A percentile compares a stretch with the other conserved stretches of the same genome.
Conservation (phyloP, 257 asterid species). For the Fraxinus excelsior region DNA sequence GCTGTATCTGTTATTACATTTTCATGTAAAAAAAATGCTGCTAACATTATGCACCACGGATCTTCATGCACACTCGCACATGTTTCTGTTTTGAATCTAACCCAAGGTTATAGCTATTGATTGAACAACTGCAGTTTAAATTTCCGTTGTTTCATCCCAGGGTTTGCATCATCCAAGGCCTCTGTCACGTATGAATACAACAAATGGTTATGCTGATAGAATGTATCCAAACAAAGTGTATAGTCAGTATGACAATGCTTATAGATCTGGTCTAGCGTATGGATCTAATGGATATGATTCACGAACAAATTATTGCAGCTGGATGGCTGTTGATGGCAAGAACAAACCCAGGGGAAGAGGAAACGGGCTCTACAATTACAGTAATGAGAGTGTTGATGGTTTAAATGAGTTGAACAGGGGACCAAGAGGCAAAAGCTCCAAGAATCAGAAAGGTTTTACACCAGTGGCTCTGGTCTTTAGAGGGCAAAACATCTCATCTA, state of each 20-base stretch:
- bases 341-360: constrained; percentile 67
- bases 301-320: constrained; percentile 50
- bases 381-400: constrained; percentile 55
- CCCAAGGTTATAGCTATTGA: neutral
- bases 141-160: constrained; percentile 23
- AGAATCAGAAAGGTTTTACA: constrained; percentile 45
- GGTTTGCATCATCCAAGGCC: constrained; percentile 53
- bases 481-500: constrained; percentile 52
- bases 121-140: neutral
- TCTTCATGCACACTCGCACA: neutral
- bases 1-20: too few relatives aligned
- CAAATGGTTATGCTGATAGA: constrained; percentile 50
- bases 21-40: neutral
- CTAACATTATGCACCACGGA: neutral
- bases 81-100: neutral
- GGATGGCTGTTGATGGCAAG: constrained; percentile 56
- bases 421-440: constrained; percentile 59
- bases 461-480: constrained; percentile 57
- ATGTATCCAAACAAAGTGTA: constrained; percentile 56
- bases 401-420: constrained; percentile 74
- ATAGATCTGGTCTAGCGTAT: constrained; percentile 53
- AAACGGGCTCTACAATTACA: constrained; percentile 42
- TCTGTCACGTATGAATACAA: constrained; percentile 41
- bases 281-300: constrained; percentile 53
- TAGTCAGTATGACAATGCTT: constrained; percentile 56